These are phyloP conservation scores for Wickerhamomyces silvicola DNA, from an alignment of 805 yeast species.

Conservation along the genomic window DNA sequence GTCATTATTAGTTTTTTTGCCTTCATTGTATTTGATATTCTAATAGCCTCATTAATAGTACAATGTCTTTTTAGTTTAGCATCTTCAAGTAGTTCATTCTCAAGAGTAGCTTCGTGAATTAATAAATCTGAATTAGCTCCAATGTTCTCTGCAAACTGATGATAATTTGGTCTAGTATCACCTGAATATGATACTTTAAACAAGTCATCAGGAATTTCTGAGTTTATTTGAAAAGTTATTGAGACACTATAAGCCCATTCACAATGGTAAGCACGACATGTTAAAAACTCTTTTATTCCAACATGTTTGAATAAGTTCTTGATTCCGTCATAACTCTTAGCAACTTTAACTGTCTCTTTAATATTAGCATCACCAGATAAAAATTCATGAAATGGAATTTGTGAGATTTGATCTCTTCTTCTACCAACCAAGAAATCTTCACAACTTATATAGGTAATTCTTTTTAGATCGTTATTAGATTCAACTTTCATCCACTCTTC, in stretches of 20 bases:
- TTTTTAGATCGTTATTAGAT: slow-evolving; percentile 23
- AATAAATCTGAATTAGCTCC: slow-evolving; percentile 67
- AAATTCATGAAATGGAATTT: slow-evolving; percentile 22
- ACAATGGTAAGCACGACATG: slow-evolving; percentile 83
- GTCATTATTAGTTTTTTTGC: slow-evolving; percentile 71
- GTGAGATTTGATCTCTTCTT: slow-evolving; percentile 25
- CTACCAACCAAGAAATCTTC: slow-evolving; percentile 46
- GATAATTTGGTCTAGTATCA: slow-evolving; percentile 79
- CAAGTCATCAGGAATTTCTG: too few species aligned
- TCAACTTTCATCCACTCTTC: slow-evolving; percentile 61
- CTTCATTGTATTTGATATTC: slow-evolving; percentile 62
- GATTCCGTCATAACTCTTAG: slow-evolving; percentile 24
- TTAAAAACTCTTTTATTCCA: slow-evolving; percentile 37
- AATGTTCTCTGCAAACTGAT: slow-evolving; percentile 48
- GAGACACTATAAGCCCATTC: slow-evolving; percentile 69
- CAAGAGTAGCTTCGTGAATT: slow-evolving; percentile 92
- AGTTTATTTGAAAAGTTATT: slow-evolving; percentile 35
- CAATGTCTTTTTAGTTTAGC: slow-evolving; percentile 81
- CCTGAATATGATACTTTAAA: slow-evolving; percentile 88
- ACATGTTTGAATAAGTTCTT: slow-evolving; percentile 34
- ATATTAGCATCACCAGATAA: neutral
- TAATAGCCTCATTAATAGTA: slow-evolving; percentile 82
- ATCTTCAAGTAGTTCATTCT: slow-evolving; percentile 67
- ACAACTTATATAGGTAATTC: slow-evolving; percentile 50
- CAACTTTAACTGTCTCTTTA: neutral